A percentile compares a stretch with the other conserved stretches of the same genome.
Conservation (phyloP, 805 yeast species). For the Ogataea allantospora region DNA sequence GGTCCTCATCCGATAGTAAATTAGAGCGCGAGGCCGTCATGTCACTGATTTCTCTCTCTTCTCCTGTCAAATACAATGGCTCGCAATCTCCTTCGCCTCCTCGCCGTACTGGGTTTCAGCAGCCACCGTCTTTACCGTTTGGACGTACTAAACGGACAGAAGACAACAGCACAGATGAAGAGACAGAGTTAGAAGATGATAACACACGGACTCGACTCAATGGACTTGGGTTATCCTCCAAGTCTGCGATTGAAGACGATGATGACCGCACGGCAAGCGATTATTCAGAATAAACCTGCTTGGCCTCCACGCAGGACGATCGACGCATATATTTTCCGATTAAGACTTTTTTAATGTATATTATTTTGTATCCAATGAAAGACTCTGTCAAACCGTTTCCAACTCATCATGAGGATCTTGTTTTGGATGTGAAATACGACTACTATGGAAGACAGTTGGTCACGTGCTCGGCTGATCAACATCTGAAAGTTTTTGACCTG, state of each 20-base stretch:
- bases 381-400: constrained; percentile 63
- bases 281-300: constrained; percentile 19
- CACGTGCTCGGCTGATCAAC: constrained; percentile 93
- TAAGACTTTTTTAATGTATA: constrained; percentile 1
- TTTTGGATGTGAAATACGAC: constrained; percentile 88
- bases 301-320: constrained; percentile 1
- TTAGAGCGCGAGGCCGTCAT: constrained; percentile 55
- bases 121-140: constrained; percentile 13
- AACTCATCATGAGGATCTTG: constrained; percentile 90
- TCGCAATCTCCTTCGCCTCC: constrained; percentile 23
- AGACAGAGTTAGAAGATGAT: constrained; percentile 21
- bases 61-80: constrained; percentile 42
- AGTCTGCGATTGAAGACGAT: constrained; percentile 25
- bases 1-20: constrained; percentile 26
- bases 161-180: constrained; percentile 18
- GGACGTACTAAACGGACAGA: not conserved
- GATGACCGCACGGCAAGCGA: constrained; percentile 26
- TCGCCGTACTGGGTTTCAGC: constrained; percentile 8
- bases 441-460: constrained; percentile 92
- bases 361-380: constrained; percentile 22
- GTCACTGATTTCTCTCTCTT: constrained; percentile 54
- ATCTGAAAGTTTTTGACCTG: constrained; percentile 81
- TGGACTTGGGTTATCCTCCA: constrained; percentile 18
- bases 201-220: constrained; percentile 8
- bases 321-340: constrained; percentile 1